Percentiles rank a stretch among this genome's conserved stretches.
Evolutionary conservation across 1,284 basidiomycete species (phyloP).

Genomic region (Cryptococcus sp.): DNA sequence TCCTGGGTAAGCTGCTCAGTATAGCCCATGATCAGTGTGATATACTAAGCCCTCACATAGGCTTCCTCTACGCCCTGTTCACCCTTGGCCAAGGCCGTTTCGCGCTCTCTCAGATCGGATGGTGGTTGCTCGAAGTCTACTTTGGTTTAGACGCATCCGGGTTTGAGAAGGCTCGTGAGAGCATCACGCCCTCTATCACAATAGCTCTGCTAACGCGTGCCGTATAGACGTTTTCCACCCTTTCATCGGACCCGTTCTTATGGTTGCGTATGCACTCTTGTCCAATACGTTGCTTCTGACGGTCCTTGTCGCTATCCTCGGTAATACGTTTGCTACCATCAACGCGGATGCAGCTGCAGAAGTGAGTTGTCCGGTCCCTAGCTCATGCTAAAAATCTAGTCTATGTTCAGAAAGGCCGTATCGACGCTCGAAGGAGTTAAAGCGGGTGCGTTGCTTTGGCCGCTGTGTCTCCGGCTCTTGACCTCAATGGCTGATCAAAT

Average conservation of each 20-base stretch:
- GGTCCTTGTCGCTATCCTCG: conserved; percentile 69
- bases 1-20: conserved; percentile 30
- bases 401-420: conserved; percentile 89
- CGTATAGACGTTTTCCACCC: conserved; percentile 68
- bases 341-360: conserved; percentile 89
- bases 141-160: conserved; percentile 87
- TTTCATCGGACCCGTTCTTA: conserved; percentile 78
- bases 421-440: conserved; percentile 76
- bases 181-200: conserved; percentile 1
- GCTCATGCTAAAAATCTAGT: conserved; percentile 55
- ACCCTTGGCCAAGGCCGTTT: conserved; percentile 59
- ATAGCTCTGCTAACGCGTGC: conserved; percentile 7
- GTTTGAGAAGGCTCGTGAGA: conserved; percentile 73
- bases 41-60: conserved; percentile 56
- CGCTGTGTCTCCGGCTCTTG: conserved; percentile 49
- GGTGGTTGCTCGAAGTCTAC: conserved; percentile 56
- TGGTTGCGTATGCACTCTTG: conserved; percentile 78
- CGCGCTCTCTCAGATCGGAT: conserved; percentile 47
- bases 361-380: conserved; percentile 53
- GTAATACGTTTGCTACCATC: conserved; percentile 88
- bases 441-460: conserved; percentile 55
- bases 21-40: too few species aligned
- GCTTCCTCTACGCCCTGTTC: conserved; percentile 88
- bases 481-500: conserved; percentile 55
- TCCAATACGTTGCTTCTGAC: conserved; percentile 68